phyloP scores from a whole-genome alignment of 352 stramenopile species.

The Globisporangium parvum region DNA sequence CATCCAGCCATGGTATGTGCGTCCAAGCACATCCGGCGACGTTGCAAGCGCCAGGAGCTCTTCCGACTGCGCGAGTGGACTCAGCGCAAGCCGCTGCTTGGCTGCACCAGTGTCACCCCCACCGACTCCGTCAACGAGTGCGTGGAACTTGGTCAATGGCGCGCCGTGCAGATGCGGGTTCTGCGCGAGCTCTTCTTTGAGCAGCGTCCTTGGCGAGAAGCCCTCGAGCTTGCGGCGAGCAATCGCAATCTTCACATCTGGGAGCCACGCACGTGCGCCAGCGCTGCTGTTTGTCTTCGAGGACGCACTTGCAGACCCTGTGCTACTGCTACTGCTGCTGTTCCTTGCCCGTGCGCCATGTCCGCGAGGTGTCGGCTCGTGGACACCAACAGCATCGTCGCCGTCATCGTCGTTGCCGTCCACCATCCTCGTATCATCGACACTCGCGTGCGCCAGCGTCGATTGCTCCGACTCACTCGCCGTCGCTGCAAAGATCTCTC shows the following conservation, averaged over 20 bases:
- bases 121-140: constrained; percentile 37
- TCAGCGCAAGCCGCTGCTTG: constrained; percentile 26
- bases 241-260: constrained; percentile 74
- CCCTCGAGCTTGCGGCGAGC: constrained; percentile 70
- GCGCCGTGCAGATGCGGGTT: constrained; percentile 56
- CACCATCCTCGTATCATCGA: too few relatives aligned
- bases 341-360: too few relatives aligned
- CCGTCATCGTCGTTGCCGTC: too few relatives aligned
- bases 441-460: constrained; percentile 15
- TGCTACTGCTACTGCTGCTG: background rate
- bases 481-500: constrained; percentile 38
- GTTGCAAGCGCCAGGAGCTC: constrained; percentile 79
- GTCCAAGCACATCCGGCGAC: constrained; percentile 70
- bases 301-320: background rate
- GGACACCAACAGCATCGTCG: too few relatives aligned
- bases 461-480: constrained; percentile 6
- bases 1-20: constrained; percentile 82
- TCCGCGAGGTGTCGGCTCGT: too few relatives aligned
- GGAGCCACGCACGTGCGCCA: constrained; percentile 36
- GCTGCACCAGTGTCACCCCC: constrained; percentile 7
- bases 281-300: background rate
- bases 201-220: constrained; percentile 50
- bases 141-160: constrained; percentile 50
- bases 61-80: constrained; percentile 69
- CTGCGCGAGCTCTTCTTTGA: constrained; percentile 72